Conservation (phyloP, 164 flowering plant species). For the Nymphaea colorata region DNA sequence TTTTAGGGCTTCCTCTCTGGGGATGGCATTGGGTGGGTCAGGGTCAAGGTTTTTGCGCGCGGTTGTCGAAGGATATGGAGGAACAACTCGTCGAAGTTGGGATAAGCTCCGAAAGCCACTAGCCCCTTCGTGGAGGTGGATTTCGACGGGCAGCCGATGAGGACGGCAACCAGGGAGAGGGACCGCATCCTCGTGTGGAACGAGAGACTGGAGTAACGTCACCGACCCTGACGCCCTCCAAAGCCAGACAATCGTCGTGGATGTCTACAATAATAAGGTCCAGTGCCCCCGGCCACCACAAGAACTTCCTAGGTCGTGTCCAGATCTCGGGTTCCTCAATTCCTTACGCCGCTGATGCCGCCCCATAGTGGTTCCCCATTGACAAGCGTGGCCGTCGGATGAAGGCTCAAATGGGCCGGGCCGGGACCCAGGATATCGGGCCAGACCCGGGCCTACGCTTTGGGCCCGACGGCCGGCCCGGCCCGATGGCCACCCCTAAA, state of each 20-base stretch:
- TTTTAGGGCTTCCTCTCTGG: too few species aligned
- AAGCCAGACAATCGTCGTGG: conserved; percentile 34
- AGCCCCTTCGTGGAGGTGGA: conserved; percentile 76
- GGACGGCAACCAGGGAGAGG: conserved; percentile 52
- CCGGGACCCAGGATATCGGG: too few species aligned
- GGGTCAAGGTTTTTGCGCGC: too few species aligned
- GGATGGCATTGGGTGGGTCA: too few species aligned
- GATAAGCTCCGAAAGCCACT: too few species aligned
- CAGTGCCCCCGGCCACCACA: conserved; percentile 17
- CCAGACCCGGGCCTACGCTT: too few species aligned
- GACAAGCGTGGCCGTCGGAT: conserved; percentile 77
- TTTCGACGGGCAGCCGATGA: conserved; percentile 41
- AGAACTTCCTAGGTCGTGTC: conserved; percentile 77
- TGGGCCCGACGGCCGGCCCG: too few species aligned
- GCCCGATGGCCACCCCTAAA: too few species aligned
- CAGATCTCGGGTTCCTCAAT: conserved; percentile 60
- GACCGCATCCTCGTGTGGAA: conserved; percentile 76
- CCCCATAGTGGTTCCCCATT: conserved; percentile 58
- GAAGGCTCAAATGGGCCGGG: too few species aligned
- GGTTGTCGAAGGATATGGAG: too few species aligned
- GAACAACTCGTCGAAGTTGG: too few species aligned
- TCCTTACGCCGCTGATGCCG: conserved; percentile 44
- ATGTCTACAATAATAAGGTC: conserved; percentile 43
- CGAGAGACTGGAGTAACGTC: conserved; percentile 46
- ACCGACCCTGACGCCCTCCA: conserved; percentile 28